These are phyloP conservation scores for Talaromyces ruber DNA, from an alignment of 495 filamentous ascomycete species.

Conservation along the genomic window DNA sequence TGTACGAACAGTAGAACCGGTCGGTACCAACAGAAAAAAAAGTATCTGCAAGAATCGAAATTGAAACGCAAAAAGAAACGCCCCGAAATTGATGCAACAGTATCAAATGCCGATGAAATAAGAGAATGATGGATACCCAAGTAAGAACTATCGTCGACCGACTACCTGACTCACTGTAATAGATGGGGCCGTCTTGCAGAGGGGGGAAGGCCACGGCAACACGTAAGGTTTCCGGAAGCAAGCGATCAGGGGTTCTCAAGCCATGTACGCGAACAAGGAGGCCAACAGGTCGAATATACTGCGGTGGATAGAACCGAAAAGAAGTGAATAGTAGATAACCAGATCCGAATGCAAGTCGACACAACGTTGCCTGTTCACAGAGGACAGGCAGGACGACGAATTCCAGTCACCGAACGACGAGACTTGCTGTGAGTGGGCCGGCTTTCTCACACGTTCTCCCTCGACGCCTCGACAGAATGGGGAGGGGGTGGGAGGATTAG, in stretches of 20 bases:
- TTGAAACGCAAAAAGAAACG: neutral
- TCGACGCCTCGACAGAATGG: neutral
- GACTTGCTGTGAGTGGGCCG: neutral
- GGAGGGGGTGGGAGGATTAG: neutral
- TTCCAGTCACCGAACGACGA: neutral
- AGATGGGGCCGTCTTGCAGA: conserved; percentile 12
- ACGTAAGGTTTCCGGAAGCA: conserved; percentile 22
- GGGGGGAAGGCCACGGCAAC: conserved; percentile 8
- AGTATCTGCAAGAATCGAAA: neutral
- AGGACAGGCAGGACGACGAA: neutral
- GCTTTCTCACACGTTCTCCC: neutral
- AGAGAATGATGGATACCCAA: conserved; percentile 28
- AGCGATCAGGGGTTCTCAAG: conserved; percentile 23
- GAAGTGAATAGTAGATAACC: conserved; percentile 4
- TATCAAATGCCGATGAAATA: conserved; percentile 7
- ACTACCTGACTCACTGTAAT: conserved; percentile 6
- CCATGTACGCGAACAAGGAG: conserved; percentile 28
- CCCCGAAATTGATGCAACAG: neutral
- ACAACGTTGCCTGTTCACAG: neutral
- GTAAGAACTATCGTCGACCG: neutral
- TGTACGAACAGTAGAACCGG: conserved; percentile 1
- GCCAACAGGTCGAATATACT: neutral
- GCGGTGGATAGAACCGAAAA: neutral
- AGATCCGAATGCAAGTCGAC: neutral
- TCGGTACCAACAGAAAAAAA: neutral